Evolutionary conservation across 176 grass and related monocot species (phyloP), one percentile per base, ranked within the genome.

Genomic region (Miscanthus lutarioriparius): DNA sequence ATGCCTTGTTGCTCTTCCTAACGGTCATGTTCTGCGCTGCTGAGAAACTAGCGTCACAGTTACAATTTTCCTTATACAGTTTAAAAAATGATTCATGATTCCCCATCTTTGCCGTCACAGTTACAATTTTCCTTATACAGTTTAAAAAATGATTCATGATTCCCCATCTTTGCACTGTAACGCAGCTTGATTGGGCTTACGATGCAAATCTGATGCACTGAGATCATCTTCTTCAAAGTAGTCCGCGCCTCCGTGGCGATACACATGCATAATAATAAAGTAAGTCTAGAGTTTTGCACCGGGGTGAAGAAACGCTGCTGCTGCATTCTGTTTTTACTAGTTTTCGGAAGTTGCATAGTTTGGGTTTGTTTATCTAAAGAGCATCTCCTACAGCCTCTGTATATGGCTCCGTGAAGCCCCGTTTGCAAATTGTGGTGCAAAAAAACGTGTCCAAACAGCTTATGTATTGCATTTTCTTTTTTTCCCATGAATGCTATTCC

Each of bases 31-130:
- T 44, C 15, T 49, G 47, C 36, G 54, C 43, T 64, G 58, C 37
- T 30, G 47, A 76, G 37, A 64, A 82, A 72, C 63, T 54, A 41
- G 49, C 69, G 51, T 39, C 26, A 41, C 64, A 82, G 74, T 16
- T 61, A 70, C 25, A 64, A 77, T 49, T 78, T 79, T 67, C 27
- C 6, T 32, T 67, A 13, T 61, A 62, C 58, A 5, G 48, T 44
- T 80, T 22, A 16, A 19, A 20, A 49, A 54, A 35, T 48, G 27
- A 48, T 49, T 49, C 40, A 22, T 80, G 43, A 17, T 80, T 68
- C 8, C n/a, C n/a, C n/a, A n/a, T n/a, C n/a, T n/a, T n/a, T n/a
- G n/a, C 19, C 69, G 51, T 39, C 26, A 41, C 64, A 82, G 74
- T 16, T 61, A 70, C 25, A 64, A 77, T 49, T 78, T 79, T 67